phyloP scores from a whole-genome alignment of 106 monocot species.

The Dendrobium huoshanense region DNA sequence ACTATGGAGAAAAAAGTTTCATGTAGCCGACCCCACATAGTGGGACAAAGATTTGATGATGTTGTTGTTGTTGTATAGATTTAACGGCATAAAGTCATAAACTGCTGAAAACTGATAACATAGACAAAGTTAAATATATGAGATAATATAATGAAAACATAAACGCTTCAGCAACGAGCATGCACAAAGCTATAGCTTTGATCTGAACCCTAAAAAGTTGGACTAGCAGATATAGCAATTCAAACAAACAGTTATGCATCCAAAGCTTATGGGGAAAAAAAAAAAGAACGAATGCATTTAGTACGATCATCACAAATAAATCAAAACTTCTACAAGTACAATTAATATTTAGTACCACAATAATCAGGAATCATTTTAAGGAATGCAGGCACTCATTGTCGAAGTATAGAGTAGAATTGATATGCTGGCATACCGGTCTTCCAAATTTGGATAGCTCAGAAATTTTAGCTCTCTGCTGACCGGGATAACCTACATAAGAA shows the following conservation, averaged over 20 bases:
- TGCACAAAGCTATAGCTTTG: too few species aligned
- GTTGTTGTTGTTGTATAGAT: neutral
- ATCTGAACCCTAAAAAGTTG: neutral
- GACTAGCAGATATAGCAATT: neutral
- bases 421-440: slow-evolving; percentile 48
- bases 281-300: too few species aligned
- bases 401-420: neutral
- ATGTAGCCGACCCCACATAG: too few species aligned
- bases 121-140: neutral
- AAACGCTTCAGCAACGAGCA: too few species aligned
- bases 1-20: too few species aligned
- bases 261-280: too few species aligned
- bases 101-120: neutral
- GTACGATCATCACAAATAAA: too few species aligned
- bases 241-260: neutral
- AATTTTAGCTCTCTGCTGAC: slow-evolving; percentile 64
- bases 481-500: slow-evolving; percentile 58
- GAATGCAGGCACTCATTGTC: neutral
- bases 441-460: slow-evolving; percentile 85
- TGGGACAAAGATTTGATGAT: too few species aligned
- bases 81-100: neutral
- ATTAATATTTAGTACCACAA: too few species aligned
- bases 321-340: too few species aligned
- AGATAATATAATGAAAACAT: too few species aligned
- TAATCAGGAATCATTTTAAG: neutral